Conservation (phyloP, 140 eudicot species). For the Oenanthe javanica region DNA sequence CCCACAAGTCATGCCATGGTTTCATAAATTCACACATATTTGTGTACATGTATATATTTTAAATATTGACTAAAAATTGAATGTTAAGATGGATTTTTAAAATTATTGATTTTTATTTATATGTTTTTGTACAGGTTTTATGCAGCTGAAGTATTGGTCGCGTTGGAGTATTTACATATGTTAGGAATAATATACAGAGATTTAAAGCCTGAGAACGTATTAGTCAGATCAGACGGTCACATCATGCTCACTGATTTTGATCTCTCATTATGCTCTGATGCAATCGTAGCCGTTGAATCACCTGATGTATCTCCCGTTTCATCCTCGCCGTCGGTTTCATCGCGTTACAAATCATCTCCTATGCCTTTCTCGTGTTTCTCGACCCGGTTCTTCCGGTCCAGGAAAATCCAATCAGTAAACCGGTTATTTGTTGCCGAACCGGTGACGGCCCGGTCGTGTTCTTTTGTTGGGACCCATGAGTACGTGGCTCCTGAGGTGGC, state of each 20-base stretch:
- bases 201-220: conserved; percentile 85
- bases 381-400: conserved; percentile 68
- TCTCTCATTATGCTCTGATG: conserved; percentile 74
- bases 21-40: neutral
- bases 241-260: conserved; percentile 97
- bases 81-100: no score
- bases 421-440: conserved; percentile 92
- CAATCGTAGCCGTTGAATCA: conserved; percentile 87
- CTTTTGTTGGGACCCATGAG: conserved; percentile 94
- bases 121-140: conserved; percentile 54
- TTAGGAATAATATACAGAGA: conserved; percentile 91
- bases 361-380: conserved; percentile 50
- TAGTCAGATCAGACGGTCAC: conserved; percentile 98
- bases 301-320: conserved; percentile 46
- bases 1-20: neutral
- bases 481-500: conserved; percentile 97
- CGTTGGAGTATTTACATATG: conserved; percentile 85
- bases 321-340: conserved; percentile 27
- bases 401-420: conserved; percentile 40
- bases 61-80: no score
- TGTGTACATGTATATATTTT: neutral
- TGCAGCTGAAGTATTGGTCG: conserved; percentile 94
- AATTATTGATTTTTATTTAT: no score
- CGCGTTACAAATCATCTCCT: conserved; percentile 10
- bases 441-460: conserved; percentile 68